Percentiles rank a stretch among this genome's conserved stretches.
phyloP scores from a whole-genome alignment of 2,329 filamentous ascomycete species.

The Trematosphaeria pertusa region DNA sequence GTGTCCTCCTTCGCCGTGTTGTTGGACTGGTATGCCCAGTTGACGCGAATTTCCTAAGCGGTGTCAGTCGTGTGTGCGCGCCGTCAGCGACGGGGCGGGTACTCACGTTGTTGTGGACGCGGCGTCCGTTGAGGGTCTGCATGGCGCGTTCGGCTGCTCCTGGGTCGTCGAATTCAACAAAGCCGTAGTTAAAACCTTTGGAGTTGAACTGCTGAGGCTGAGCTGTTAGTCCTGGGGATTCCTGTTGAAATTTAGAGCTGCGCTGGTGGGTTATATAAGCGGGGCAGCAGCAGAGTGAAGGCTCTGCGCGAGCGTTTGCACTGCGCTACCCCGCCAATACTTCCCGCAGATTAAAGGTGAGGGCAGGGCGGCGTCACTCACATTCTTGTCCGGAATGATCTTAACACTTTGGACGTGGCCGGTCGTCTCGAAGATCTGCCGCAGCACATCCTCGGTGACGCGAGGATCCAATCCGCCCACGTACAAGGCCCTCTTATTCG shows the following conservation, averaged over 20 bases:
- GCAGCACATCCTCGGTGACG: constrained; percentile 93
- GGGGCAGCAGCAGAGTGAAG: constrained; percentile 1
- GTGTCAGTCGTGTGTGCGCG: constrained; percentile 29
- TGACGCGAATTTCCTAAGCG: constrained; percentile 91
- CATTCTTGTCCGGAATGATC: constrained; percentile 99
- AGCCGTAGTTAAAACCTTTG: constrained; percentile 98
- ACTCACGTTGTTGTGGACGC: constrained; percentile 92
- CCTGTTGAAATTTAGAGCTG: constrained; percentile 1
- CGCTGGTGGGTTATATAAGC: not conserved
- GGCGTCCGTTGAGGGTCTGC: constrained; percentile 93
- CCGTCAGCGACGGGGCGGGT: constrained; percentile 7
- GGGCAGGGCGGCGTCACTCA: too few species aligned
- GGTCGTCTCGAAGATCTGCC: constrained; percentile 98
- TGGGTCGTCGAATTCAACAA: constrained; percentile 98
- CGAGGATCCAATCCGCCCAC: constrained; percentile 93
- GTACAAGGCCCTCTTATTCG: constrained; percentile 97
- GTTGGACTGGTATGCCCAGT: constrained; percentile 99
- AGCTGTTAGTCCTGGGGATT: constrained; percentile 2
- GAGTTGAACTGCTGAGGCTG: constrained; percentile 18
- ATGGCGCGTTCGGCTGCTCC: constrained; percentile 96
- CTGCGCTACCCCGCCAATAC: too few species aligned
- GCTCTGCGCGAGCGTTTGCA: too few species aligned
- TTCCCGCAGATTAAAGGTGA: too few species aligned
- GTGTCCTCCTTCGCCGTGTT: constrained; percentile 94
- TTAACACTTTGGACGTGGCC: constrained; percentile 98